These are phyloP conservation scores for Lycium ferocissimum DNA, from an alignment of 257 asterid genomes.

Conservation along the genomic window DNA sequence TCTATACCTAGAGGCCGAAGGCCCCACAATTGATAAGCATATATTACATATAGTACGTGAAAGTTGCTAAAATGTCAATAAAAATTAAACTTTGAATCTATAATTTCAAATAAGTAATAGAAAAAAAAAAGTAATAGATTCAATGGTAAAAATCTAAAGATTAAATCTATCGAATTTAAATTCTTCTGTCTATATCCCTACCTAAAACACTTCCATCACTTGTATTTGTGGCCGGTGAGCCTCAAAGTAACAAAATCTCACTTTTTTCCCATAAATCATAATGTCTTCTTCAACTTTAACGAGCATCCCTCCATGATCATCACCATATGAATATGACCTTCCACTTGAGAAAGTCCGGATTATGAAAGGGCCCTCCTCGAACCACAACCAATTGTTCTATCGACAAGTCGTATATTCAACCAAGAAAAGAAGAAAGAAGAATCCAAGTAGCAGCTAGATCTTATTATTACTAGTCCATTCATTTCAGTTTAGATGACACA, in stretches of 20 bases:
- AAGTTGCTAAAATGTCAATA: too few species aligned
- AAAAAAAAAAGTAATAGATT: too few species aligned
- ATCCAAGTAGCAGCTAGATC: background rate
- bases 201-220: background rate
- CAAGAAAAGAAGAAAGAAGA: background rate
- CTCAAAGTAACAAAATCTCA: constrained; percentile 13
- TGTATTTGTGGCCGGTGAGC: background rate
- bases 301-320: background rate
- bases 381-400: background rate
- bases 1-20: too few species aligned
- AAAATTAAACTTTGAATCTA: background rate
- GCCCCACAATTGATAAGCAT: background rate
- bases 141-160: background rate
- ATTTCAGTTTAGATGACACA: background rate
- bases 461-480: background rate
- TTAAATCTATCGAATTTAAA: background rate
- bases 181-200: background rate
- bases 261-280: background rate
- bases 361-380: background rate
- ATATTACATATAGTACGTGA: too few species aligned
- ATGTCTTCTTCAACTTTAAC: background rate
- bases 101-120: too few species aligned
- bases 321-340: background rate
- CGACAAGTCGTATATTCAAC: background rate
- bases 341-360: constrained; percentile 16